Conservation (phyloP, 352 stramenopile species). For the Phytophthora pseudosyringae region DNA sequence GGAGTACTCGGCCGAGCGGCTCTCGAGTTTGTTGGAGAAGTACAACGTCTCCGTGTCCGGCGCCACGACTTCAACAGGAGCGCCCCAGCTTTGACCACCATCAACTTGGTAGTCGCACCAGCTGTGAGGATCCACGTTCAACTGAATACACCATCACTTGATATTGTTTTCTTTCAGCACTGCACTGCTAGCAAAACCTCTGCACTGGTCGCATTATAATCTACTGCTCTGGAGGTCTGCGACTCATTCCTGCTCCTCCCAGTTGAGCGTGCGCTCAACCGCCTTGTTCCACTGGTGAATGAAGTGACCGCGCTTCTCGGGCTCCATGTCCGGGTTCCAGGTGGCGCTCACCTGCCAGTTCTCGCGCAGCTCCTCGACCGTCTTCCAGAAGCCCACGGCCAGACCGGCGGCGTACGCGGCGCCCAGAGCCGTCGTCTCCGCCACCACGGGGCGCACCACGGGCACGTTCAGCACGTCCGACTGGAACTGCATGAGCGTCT, state of each 20-base stretch:
- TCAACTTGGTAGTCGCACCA: conserved; percentile 24
- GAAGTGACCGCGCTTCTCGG: conserved; percentile 57
- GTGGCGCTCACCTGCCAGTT: conserved; percentile 82
- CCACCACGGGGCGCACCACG: conserved; percentile 93
- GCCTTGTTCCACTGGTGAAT: conserved; percentile 86
- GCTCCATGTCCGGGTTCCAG: conserved; percentile 80
- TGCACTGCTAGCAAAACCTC: conserved; percentile 17
- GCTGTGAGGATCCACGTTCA: neutral
- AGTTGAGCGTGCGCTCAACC: conserved; percentile 85
- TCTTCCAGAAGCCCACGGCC: conserved; percentile 96
- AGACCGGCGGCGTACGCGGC: conserved; percentile 97
- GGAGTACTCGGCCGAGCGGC: conserved; percentile 66
- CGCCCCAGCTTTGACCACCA: conserved; percentile 21
- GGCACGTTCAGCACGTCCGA: conserved; percentile 95
- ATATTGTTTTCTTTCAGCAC: conserved; percentile 21
- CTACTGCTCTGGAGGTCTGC: conserved; percentile 20
- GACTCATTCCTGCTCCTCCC: conserved; percentile 65
- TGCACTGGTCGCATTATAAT: conserved; percentile 29
- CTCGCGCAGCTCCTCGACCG: conserved; percentile 81
- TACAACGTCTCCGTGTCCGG: conserved; percentile 66
- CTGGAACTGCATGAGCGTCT: conserved; percentile 99
- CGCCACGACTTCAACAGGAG: conserved; percentile 10
- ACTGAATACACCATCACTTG: conserved; percentile 25
- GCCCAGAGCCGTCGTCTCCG: conserved; percentile 98
- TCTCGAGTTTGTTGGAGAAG: conserved; percentile 65